Base-by-base conservation (phyloP, 768 basidiomycete genomes). In the Tubosaeta brunneosetosa region DNA sequence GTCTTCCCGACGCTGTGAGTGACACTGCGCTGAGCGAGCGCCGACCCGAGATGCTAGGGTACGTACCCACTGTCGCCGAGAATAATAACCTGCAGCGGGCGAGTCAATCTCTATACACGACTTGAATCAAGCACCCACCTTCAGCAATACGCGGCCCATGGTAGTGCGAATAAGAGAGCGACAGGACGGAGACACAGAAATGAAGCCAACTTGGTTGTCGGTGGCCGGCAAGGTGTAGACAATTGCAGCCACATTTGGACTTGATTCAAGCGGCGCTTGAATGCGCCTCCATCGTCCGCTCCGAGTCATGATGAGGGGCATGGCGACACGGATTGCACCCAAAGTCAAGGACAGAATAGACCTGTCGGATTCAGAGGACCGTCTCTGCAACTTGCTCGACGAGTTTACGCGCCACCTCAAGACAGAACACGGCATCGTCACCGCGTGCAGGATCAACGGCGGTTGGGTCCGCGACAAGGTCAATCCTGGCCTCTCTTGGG, bases 381-480 rank as follows among this genome's bases (percentile, higher is more conserved):
- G 72, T 29, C 75, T 97, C 40, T 93, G 90, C 69, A 65, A 72
- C 3, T 76, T 94, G n/a, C 77, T 97, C 49, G 85, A 94, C 64
- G 84, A 85, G 52, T 97, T 88, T 65, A 81, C 85, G 6, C 70
- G 66, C 13, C 71, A 79, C 58, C 71, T 86, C 58, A 77, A 75
- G 51, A 66, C 73, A 51, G 74, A 78, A 32, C 75, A 81, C 47
- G 77, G 76, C 10, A 74, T 83, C 19, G 68, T 70, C 5, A 84
- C 83, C 0, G 77, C 81, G 1, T 95, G 95, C 66, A 80, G 97
- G 59, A 90, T 99, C 44, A 97, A 94, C 11, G 97, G 97, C 16
- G 97, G 97, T 17, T 99, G 97, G 97, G 97, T 98, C 42, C 77
- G 97, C 63, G 97, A 99, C 70, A 99, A 99, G 85, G 95, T 94